Base-by-base conservation (phyloP, 208 protist genomes). In the Endotrypanum monterogeii region DNA sequence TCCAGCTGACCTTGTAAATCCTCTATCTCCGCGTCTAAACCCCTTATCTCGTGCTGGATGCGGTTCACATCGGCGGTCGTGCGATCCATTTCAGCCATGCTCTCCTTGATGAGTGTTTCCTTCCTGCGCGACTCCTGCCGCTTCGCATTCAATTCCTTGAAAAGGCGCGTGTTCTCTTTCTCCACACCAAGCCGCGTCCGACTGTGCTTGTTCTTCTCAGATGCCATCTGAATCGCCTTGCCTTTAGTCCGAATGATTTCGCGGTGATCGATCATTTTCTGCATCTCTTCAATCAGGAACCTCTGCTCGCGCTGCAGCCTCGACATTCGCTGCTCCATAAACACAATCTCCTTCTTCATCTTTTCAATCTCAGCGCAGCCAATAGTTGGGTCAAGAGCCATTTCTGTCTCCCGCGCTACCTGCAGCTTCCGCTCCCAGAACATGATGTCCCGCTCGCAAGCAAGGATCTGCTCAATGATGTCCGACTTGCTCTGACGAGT, bases 391-490 rank as follows among this genome's bases (percentile, higher is more conserved):
- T 99, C 97, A 23, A 99, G 73, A 0, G 97, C 97, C 86, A 97
- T 96, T 73, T 98, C 94, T 50, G 97, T 99, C 85, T 99, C 97
- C 25, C 95, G 94, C 44, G 95, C 94, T 20, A 99, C 86, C 63
- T 98, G 93, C 72, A 99, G 98, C 83, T 99, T 99, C 65, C 96
- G 86, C 73, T 99, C 94, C 96, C 97, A 98, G 71, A 98, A 94
- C 86, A 98, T 94, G 55, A 98, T 97, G 80, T 98, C 92, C 8
- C 95, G 83, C 84, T 98, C 95, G 62, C 91, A 94, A 58, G 96
- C 88, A 67, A 98, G 80, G 56, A 98, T 92, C 54, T 98, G 89
- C 67, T 98, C 79, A 28, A 98, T 37, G 14, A 98, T 67, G 41
- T 94, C 86, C 4, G 81, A 69, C 85, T 98, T 98, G 44, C 81